phyloP scores from a whole-genome alignment of 2,329 filamentous ascomycete genomes.

The Pezicula rhizophila region DNA sequence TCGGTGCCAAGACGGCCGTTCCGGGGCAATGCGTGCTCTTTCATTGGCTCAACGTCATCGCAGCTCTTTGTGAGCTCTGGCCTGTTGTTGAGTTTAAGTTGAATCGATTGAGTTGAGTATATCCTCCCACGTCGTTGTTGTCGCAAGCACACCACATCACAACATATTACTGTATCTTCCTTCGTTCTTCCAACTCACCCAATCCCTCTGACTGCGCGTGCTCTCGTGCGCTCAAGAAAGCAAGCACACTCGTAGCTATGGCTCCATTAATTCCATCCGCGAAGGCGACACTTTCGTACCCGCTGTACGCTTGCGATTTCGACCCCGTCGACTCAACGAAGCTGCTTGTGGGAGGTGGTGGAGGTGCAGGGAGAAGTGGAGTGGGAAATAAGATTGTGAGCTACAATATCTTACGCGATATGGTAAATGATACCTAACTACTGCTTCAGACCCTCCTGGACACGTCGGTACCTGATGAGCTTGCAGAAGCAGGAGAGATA shows the following conservation, averaged over 20 bases:
- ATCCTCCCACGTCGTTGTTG: too few relatives aligned
- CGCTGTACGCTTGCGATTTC: constrained; percentile 82
- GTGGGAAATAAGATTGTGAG: constrained; percentile 82
- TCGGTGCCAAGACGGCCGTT: too few relatives aligned
- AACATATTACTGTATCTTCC: too few relatives aligned
- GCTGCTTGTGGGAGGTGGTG: constrained; percentile 80
- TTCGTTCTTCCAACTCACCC: too few relatives aligned
- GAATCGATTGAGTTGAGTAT: too few relatives aligned
- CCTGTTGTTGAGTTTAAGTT: too few relatives aligned
- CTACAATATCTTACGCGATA: not conserved
- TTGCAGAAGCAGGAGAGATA: constrained; percentile 63
- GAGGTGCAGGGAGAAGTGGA: constrained; percentile 73
- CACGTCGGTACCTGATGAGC: constrained; percentile 26
- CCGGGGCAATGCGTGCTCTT: too few relatives aligned
- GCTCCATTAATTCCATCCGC: constrained; percentile 24
- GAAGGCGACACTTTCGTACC: constrained; percentile 60
- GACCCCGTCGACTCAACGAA: constrained; percentile 72
- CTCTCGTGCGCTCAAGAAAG: too few relatives aligned
- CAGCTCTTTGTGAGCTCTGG: too few relatives aligned
- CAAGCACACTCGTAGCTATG: constrained; percentile 10
- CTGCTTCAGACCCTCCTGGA: constrained; percentile 26
- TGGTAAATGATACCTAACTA: constrained; percentile 2
- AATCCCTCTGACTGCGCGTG: too few relatives aligned
- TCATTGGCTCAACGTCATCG: too few relatives aligned
- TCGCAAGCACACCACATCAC: too few relatives aligned